phyloP scores from a whole-genome alignment of 768 basidiomycete genomes.

The Suillus variegatus region DNA sequence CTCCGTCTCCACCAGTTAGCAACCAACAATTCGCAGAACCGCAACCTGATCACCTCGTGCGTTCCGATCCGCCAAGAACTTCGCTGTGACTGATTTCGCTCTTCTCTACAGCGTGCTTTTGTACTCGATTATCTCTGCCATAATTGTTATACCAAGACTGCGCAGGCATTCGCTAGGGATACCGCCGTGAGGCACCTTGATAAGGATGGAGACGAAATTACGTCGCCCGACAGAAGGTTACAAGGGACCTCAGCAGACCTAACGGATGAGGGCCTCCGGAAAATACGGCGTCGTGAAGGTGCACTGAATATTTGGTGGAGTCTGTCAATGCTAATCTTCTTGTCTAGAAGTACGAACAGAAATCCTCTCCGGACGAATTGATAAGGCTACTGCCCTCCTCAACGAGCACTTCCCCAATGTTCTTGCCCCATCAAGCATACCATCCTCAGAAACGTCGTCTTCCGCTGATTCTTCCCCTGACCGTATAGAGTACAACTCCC shows the following conservation, averaged over 20 bases:
- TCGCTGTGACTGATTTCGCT: background rate
- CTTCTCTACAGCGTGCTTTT: slow-evolving; percentile 51
- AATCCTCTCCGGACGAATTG: slow-evolving; percentile 77
- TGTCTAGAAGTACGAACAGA: slow-evolving; percentile 63
- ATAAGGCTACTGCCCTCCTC: slow-evolving; percentile 66
- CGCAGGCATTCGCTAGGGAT: slow-evolving; percentile 65
- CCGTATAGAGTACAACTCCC: slow-evolving; percentile 49
- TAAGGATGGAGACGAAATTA: slow-evolving; percentile 69
- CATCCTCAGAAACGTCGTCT: slow-evolving; percentile 7
- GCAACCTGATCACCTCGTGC: slow-evolving; percentile 48
- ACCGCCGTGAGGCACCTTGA: slow-evolving; percentile 64
- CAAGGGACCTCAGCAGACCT: slow-evolving; percentile 26
- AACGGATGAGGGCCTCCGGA: slow-evolving; percentile 42
- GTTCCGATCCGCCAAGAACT: slow-evolving; percentile 10
- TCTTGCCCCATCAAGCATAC: slow-evolving; percentile 35
- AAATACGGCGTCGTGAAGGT: slow-evolving; percentile 59
- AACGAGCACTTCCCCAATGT: slow-evolving; percentile 77
- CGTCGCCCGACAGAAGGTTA: slow-evolving; percentile 24
- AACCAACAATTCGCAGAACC: slow-evolving; percentile 32
- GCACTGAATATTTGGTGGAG: slow-evolving; percentile 18
- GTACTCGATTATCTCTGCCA: slow-evolving; percentile 81
- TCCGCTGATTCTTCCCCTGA: slow-evolving; percentile 32
- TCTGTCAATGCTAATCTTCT: slow-evolving; percentile 2
- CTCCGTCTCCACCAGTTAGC: slow-evolving; percentile 5
- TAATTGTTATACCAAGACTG: slow-evolving; percentile 70